Percentiles rank a stretch among this genome's conserved stretches.
These are phyloP conservation scores for Forsythia viridissima DNA, from an alignment of 257 asterid species.

Conservation along the genomic window DNA sequence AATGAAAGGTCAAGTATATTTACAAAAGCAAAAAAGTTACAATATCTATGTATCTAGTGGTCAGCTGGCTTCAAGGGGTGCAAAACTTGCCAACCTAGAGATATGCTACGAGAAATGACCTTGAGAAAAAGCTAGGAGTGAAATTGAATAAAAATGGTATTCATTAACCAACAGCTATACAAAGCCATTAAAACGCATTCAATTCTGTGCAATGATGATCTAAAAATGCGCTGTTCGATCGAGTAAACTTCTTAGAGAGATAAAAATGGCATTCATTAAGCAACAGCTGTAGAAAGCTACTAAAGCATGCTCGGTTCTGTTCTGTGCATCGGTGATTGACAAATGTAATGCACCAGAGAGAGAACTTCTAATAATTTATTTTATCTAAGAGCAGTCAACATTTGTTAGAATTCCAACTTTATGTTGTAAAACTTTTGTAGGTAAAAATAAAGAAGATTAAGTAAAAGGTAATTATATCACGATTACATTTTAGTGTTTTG, in stretches of 20 bases:
- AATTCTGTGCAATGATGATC: not conserved
- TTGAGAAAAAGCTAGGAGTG: not conserved
- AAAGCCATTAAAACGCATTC: not conserved
- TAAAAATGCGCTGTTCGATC: not conserved
- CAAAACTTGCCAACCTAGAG: not conserved
- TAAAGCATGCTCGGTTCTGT: not conserved
- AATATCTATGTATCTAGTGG: not conserved
- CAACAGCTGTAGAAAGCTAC: not conserved
- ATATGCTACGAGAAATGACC: not conserved
- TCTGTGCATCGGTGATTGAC: not conserved
- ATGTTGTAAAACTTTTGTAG: not conserved
- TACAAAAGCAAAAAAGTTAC: not conserved
- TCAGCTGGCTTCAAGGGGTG: not conserved
- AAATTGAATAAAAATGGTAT: not conserved
- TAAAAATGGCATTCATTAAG: not conserved
- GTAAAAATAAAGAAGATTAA: not conserved
- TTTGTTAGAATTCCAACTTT: not conserved
- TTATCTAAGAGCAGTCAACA: not conserved
- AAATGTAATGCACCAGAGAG: not conserved
- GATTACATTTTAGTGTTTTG: not conserved
- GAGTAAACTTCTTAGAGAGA: not conserved
- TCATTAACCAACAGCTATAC: not conserved
- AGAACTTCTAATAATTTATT: not conserved
- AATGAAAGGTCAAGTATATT: not conserved
- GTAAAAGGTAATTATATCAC: not conserved